Base-by-base conservation (phyloP, 139 green algal species). In the Pseudopediastrum boryanum region DNA sequence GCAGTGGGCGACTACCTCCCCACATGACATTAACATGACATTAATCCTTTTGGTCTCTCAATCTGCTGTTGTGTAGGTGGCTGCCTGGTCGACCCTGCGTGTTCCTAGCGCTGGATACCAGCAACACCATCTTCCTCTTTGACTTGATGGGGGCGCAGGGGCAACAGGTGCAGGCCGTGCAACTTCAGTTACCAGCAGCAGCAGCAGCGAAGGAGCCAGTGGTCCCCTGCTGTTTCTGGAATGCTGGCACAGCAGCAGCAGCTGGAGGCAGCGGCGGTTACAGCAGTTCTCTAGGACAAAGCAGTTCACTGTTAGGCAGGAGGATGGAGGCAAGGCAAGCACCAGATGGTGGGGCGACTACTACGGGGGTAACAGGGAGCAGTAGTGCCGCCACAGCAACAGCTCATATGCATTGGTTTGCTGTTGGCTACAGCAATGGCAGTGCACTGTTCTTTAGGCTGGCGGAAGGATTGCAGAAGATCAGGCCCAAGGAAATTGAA, bases 31-130 rank as follows among this genome's bases (percentile, higher is more conserved):
- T n/a, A n/a, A n/a, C n/a, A n/a, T n/a, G n/a, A n/a, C n/a, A n/a
- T n/a, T n/a, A n/a, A n/a, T n/a, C n/a, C n/a, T n/a, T n/a, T 19
- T 58, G 48, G 19, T 58, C 48, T 58, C 16, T 27, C 48, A 19
- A 19, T 19, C 48, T 27, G 48, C 48, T 27, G 19, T 58, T 19
- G 48, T 59, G 65, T n/a, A 75, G 67, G 67, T 76, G 68, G 68
- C 6, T 46, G 46, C 85, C 85, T 10, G 13, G 52, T 52, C 79
- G 83, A 19, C 71, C 85, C 0, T 48, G 51, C 9, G 61, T 80
- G 50, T 86, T 86, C 71, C 69, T 85, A 12, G 80, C 54, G 25
- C 76, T 90, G 4, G 83, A 88, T 56, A 67, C 51, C 4, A 51
- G 74, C 2, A 80, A 81, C 75, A 79, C 42, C 44, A 29, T 91